phyloP scores from a whole-genome alignment of 805 yeast species.

The Ogataea henricii region DNA sequence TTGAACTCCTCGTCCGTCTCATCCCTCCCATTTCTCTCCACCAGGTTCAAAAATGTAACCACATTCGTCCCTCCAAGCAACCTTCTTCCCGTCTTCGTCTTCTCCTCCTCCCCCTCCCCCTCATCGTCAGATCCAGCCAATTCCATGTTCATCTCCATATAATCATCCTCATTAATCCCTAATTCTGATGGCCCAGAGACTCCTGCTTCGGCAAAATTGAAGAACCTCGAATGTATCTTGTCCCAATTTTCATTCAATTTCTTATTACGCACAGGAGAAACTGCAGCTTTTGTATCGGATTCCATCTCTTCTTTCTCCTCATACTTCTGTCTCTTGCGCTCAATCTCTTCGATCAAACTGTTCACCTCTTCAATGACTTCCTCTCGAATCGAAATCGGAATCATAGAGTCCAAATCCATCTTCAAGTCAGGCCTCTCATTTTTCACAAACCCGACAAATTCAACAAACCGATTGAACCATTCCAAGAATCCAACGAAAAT shows the following conservation, averaged over 20 bases:
- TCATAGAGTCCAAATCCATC: constrained; percentile 46
- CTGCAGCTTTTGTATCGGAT: constrained; percentile 19
- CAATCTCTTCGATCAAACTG: constrained; percentile 38
- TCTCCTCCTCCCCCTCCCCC: constrained; percentile 15
- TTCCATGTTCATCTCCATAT: constrained; percentile 46
- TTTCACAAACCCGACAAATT: constrained; percentile 64
- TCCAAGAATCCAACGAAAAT: constrained; percentile 69
- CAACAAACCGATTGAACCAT: constrained; percentile 73
- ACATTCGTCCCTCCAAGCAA: constrained; percentile 12
- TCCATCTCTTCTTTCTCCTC: constrained; percentile 33
- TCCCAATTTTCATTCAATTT: constrained; percentile 45
- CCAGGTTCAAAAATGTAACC: constrained; percentile 16
- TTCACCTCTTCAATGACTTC: constrained; percentile 43
- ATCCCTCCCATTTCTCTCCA: constrained; percentile 17
- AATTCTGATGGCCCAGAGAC: constrained; percentile 20
- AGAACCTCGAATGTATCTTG: constrained; percentile 38
- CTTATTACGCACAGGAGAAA: constrained; percentile 23
- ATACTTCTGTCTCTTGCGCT: constrained; percentile 41
- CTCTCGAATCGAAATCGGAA: constrained; percentile 33
- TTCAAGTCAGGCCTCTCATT: constrained; percentile 40
- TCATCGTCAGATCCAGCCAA: no score
- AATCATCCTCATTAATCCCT: constrained; percentile 44
- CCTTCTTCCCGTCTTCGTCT: no score
- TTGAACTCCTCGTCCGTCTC: constrained; percentile 22
- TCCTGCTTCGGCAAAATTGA: constrained; percentile 14